phyloP scores from a whole-genome alignment of 2,329 filamentous ascomycete species.

The Colletotrichum sublineola region DNA sequence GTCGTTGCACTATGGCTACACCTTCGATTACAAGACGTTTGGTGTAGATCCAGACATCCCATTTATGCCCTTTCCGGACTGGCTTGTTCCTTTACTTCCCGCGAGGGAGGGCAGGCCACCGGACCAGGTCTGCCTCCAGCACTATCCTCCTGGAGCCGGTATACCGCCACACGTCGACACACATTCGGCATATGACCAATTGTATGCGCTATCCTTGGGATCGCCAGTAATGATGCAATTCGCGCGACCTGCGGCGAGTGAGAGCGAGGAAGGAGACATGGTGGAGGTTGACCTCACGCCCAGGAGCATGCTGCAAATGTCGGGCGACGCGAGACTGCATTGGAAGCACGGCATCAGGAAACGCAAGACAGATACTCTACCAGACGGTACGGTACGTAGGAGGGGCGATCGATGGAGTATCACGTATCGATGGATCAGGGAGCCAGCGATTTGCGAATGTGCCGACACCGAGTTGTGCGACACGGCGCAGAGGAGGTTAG shows the following conservation, averaged over 20 bases:
- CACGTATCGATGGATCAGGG: conserved; percentile 66
- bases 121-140: conserved; percentile 71
- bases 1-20: conserved; percentile 69
- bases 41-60: conserved; percentile 64
- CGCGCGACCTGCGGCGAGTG: conserved; percentile 44
- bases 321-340: conserved; percentile 63
- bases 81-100: conserved; percentile 64
- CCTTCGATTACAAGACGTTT: conserved; percentile 71
- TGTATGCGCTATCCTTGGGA: conserved; percentile 61
- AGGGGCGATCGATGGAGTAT: conserved; percentile 66
- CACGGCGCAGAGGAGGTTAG: conserved; percentile 60
- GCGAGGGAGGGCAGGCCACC: conserved; percentile 58
- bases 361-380: conserved; percentile 63
- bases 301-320: conserved; percentile 65
- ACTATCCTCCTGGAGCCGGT: conserved; percentile 70
- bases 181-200: conserved; percentile 58
- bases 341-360: conserved; percentile 69
- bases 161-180: conserved; percentile 74
- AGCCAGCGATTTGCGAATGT: conserved; percentile 62
- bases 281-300: conserved; percentile 62
- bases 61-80: conserved; percentile 64
- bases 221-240: conserved; percentile 61
- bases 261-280: conserved; percentile 34
- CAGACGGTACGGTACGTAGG: conserved; percentile 59
- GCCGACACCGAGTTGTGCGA: conserved; percentile 64